Evolutionary conservation across 768 basidiomycete species (phyloP).

Genomic region (Mycena venus): DNA sequence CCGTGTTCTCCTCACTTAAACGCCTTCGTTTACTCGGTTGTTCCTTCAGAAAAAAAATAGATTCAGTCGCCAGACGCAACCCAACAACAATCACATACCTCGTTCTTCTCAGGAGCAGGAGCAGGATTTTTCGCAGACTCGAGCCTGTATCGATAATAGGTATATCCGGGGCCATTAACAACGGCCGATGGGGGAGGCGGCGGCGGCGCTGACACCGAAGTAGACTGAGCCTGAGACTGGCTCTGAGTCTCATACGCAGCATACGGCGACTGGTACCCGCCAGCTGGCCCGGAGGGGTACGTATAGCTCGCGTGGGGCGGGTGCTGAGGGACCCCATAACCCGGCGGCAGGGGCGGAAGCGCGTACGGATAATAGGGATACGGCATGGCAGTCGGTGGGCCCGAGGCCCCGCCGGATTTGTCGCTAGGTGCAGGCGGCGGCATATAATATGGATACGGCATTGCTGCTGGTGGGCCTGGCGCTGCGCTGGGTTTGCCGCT

Average conservation of each 20-base stretch:
- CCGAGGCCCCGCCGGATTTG: no score
- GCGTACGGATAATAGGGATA: conserved; percentile 41
- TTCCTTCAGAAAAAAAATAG: background rate
- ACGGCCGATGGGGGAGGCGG: background rate
- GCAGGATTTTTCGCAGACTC: background rate
- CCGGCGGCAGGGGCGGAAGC: conserved; percentile 7
- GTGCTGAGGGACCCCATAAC: conserved; percentile 10
- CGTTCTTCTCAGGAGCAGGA: background rate
- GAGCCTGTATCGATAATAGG: conserved; percentile 8
- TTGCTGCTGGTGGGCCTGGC: background rate
- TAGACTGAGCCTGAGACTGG: background rate
- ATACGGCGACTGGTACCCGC: conserved; percentile 6
- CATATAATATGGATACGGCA: conserved; percentile 36
- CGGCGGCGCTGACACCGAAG: background rate
- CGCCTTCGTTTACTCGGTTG: conserved; percentile 23
- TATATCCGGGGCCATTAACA: background rate
- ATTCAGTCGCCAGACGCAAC: conserved; percentile 4
- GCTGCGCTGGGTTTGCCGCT: background rate
- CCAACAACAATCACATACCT: conserved; percentile 16
- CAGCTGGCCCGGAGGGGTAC: background rate
- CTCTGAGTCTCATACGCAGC: background rate
- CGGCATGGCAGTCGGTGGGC: conserved; percentile 23
- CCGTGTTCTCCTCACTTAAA: background rate
- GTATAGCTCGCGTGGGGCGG: background rate
- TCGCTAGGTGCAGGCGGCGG: no score